Evolutionary conservation across 2,329 filamentous ascomycete species (phyloP).

Genomic region (Diaporthe sp.): DNA sequence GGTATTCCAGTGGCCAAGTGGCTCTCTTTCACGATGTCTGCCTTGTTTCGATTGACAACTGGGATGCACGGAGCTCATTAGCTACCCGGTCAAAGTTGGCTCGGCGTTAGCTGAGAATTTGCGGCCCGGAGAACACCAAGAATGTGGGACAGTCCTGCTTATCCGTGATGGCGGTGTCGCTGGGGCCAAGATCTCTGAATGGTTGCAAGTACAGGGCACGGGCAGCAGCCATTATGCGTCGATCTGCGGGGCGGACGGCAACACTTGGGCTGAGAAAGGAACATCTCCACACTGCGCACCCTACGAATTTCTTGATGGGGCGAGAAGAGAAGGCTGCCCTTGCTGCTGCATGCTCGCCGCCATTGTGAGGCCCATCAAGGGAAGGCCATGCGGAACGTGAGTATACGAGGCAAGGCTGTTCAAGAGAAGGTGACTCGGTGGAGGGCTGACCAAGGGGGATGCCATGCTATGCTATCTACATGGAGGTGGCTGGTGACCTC

Average conservation of each 20-base stretch:
- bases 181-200: conserved; percentile 11
- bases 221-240: neutral
- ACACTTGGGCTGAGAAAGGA: conserved; percentile 12
- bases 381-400: neutral
- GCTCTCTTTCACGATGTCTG: neutral
- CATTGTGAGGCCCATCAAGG: neutral
- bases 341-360: neutral
- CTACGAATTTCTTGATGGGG: neutral
- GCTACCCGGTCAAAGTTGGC: conserved; percentile 9
- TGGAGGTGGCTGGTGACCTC: neutral
- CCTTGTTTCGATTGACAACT: neutral
- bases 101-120: neutral
- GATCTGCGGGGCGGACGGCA: conserved; percentile 7
- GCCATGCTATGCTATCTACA: neutral
- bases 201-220: conserved; percentile 18
- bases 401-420: neutral
- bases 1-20: neutral
- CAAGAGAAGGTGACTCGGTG: neutral
- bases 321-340: neutral
- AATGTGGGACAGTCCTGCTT: neutral
- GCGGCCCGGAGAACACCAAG: neutral
- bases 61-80: neutral
- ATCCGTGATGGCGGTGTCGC: neutral
- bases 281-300: conserved; percentile 22
- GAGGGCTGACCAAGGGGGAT: neutral